phyloP scores from a whole-genome alignment of 2,329 filamentous ascomycete genomes.

The Dactylonectria macrodidyma region DNA sequence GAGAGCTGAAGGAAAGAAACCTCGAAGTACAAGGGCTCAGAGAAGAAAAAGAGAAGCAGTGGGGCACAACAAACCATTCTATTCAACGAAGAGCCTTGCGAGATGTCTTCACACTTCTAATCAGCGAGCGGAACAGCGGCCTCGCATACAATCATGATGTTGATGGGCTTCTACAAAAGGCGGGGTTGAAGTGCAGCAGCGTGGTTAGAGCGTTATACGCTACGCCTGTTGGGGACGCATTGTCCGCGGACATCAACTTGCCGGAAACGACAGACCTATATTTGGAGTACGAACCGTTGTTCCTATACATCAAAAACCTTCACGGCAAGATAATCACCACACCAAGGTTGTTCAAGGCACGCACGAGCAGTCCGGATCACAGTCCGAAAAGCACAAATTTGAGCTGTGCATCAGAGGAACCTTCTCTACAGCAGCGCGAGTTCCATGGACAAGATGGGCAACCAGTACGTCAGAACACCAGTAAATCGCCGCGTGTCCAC shows the following conservation, averaged over 20 bases:
- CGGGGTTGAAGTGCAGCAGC: conserved; percentile 1
- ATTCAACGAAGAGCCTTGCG: neutral
- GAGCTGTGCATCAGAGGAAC: too few species aligned
- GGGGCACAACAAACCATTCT: neutral
- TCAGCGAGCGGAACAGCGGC: neutral
- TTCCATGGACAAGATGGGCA: too few species aligned
- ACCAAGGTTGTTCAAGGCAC: neutral
- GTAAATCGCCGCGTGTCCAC: neutral
- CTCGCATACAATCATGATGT: neutral
- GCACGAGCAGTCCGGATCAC: neutral
- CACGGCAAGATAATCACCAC: conserved; percentile 1
- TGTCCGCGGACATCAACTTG: conserved; percentile 1
- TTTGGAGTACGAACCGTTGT: neutral
- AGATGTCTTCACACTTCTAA: conserved; percentile 1
- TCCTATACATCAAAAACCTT: neutral
- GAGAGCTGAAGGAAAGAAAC: conserved; percentile 1
- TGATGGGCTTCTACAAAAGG: neutral
- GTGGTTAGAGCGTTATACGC: neutral
- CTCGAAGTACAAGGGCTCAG: neutral
- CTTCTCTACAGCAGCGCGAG: too few species aligned
- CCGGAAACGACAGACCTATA: neutral
- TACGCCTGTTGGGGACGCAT: neutral
- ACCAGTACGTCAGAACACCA: neutral
- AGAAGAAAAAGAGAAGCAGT: conserved; percentile 1
- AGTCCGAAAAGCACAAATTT: neutral